Conservation (phyloP, 129 eudicot genomes). For the Flaveria sonorensis region DNA sequence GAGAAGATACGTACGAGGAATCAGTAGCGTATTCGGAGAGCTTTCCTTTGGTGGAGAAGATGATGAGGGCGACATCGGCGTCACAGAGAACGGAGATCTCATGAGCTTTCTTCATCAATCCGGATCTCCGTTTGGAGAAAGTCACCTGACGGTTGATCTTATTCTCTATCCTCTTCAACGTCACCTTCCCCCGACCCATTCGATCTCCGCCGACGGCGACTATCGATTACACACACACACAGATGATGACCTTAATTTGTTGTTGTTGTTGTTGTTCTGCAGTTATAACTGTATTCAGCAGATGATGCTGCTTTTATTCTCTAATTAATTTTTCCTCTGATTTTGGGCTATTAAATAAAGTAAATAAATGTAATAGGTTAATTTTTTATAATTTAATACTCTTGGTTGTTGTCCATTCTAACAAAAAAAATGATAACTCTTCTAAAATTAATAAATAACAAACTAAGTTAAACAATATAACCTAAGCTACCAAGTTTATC, state of each 20-base stretch:
- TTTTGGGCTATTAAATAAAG: too few species aligned
- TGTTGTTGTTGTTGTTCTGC: too few species aligned
- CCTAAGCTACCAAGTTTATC: too few species aligned
- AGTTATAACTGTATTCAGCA: too few species aligned
- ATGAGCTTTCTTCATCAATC: conserved; percentile 79
- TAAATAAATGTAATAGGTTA: too few species aligned
- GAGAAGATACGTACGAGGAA: conserved; percentile 51
- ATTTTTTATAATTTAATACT: background rate
- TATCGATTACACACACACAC: too few species aligned
- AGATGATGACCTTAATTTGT: too few species aligned
- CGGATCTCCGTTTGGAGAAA: conserved; percentile 73
- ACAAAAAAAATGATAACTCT: background rate
- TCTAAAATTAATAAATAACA: background rate
- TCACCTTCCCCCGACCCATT: conserved; percentile 90
- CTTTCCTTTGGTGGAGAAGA: conserved; percentile 84
- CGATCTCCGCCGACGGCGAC: background rate
- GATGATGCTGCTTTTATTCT: too few species aligned
- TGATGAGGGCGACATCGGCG: conserved; percentile 73
- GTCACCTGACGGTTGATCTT: conserved; percentile 85
- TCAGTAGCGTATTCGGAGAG: conserved; percentile 79
- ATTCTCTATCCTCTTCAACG: conserved; percentile 91
- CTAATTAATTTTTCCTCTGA: too few species aligned
- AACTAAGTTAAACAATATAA: background rate
- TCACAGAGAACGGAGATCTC: conserved; percentile 93
- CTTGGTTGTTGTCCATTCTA: background rate